Base-by-base conservation (phyloP, 192 early-diverging fungal species). In the Haplosporangium gracile region DNA sequence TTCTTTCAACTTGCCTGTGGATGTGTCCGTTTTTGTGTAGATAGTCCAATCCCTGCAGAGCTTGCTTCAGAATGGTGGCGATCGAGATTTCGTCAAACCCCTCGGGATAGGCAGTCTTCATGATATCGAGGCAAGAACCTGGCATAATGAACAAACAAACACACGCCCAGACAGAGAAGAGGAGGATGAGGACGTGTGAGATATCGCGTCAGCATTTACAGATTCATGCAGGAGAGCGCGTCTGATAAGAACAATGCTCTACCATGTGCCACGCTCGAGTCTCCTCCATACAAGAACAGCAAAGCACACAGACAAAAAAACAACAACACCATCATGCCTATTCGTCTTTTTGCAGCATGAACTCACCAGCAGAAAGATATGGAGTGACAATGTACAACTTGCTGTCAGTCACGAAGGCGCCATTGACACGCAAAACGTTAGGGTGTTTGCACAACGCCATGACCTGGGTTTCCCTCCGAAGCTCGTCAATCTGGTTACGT, bases 401-500 rank as follows among this genome's bases (percentile, higher is more conserved):
- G 36, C 93, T 92, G 15, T 93, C 96, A 49, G 93, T 90, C 8
- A 97, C 96, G 83, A 97, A 97, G 1, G 96, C 95, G 51, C 95
- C 95, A 80, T 94, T 94, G 29, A 97, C 97, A 13, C 93, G 93
- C 40, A 97, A 88, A 15, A 97, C 92, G 79, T 97, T 96, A 20
- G 93, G 92, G 80, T 97, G 97, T 72, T 95, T 96, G n/a, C 94
- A 96, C 36, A 97, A 82, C 5, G 93, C 93, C 97, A 97, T 97
- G 51, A 96, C 93, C 63, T 95, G 93, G 36, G 96, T 96, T 86
- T 97, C 97, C 73, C 96, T 78, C 93, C 97, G 87, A 63, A 97
- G 91, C 88, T 97, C 97, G 81, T 97, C 97, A 79, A 97, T 97
- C 87, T 97, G 97, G 83, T 96, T 95, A 29, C 97, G 88, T 76